Evolutionary conservation across 2,329 filamentous ascomycete genomes (phyloP).

Genomic region (Sarocladium oryzae): DNA sequence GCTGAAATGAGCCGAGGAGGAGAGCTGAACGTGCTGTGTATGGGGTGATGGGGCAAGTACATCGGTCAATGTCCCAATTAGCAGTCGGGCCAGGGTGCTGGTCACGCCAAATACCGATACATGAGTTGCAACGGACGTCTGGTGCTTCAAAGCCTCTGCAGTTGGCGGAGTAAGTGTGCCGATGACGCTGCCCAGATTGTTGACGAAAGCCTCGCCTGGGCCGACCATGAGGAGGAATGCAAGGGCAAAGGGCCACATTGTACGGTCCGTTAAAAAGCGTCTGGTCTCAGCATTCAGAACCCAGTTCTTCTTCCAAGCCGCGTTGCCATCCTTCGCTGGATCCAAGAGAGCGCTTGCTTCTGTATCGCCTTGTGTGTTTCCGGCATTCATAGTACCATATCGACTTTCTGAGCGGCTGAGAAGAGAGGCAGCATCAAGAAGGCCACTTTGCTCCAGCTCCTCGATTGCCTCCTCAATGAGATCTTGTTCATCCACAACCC

Average conservation of each 20-base stretch:
- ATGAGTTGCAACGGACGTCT: slow-evolving; percentile 71
- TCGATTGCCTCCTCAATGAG: slow-evolving; percentile 87
- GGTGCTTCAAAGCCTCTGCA: slow-evolving; percentile 27
- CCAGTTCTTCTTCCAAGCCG: slow-evolving; percentile 74
- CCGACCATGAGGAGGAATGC: slow-evolving; percentile 93
- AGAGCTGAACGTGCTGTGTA: slow-evolving; percentile 49
- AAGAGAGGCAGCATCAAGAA: slow-evolving; percentile 69
- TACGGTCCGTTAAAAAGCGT: slow-evolving; percentile 76
- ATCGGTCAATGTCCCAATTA: slow-evolving; percentile 85
- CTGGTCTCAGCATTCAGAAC: slow-evolving; percentile 87
- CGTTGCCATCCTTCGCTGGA: slow-evolving; percentile 37
- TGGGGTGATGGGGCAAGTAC: slow-evolving; percentile 66
- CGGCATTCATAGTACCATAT: slow-evolving; percentile 55
- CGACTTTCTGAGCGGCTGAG: slow-evolving; percentile 51
- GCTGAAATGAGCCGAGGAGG: slow-evolving; percentile 16
- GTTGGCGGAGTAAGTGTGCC: slow-evolving; percentile 67
- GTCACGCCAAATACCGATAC: slow-evolving; percentile 89
- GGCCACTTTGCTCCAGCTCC: slow-evolving; percentile 80
- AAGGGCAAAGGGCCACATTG: slow-evolving; percentile 90
- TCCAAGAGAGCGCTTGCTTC: slow-evolving; percentile 36
- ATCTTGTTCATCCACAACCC: slow-evolving; percentile 76
- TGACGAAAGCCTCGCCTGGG: slow-evolving; percentile 96
- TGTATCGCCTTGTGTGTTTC: slow-evolving; percentile 33
- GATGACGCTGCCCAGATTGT: slow-evolving; percentile 92
- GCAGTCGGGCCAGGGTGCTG: slow-evolving; percentile 82